phyloP scores from a whole-genome alignment of 495 filamentous ascomycete species.

The Pseudevernia furfuracea region DNA sequence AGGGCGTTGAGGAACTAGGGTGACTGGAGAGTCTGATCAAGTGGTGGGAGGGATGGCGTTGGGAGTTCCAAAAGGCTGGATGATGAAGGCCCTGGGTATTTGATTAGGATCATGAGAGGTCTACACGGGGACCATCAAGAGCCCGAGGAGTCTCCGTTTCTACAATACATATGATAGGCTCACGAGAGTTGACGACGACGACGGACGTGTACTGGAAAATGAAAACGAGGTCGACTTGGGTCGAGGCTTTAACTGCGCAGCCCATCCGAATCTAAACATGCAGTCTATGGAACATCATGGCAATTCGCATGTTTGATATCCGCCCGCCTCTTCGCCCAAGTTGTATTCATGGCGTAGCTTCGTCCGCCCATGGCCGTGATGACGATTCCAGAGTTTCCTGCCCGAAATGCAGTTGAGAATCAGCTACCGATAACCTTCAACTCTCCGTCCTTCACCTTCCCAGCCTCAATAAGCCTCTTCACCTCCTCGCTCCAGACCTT shows the following conservation, averaged over 20 bases:
- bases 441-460: slow-evolving; percentile 79
- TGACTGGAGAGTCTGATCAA: background rate
- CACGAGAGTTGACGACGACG: background rate
- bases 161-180: background rate
- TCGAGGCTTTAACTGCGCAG: background rate
- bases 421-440: slow-evolving; percentile 15
- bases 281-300: background rate
- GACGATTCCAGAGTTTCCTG: background rate
- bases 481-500: slow-evolving; percentile 56
- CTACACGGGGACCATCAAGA: background rate
- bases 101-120: background rate
- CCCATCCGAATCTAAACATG: background rate
- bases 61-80: slow-evolving; percentile 8
- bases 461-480: slow-evolving; percentile 62
- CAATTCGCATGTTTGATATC: background rate
- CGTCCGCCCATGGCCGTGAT: background rate
- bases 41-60: background rate
- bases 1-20: slow-evolving; percentile 41
- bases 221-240: background rate
- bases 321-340: background rate
- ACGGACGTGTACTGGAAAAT: no score
- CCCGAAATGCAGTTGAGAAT: background rate
- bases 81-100: background rate
- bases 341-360: background rate
- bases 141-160: background rate